A percentile compares a stretch with the other conserved stretches of the same genome.
These are phyloP conservation scores for Podila horticola DNA, from an alignment of 192 early-diverging fungal species.

Conservation along the genomic window DNA sequence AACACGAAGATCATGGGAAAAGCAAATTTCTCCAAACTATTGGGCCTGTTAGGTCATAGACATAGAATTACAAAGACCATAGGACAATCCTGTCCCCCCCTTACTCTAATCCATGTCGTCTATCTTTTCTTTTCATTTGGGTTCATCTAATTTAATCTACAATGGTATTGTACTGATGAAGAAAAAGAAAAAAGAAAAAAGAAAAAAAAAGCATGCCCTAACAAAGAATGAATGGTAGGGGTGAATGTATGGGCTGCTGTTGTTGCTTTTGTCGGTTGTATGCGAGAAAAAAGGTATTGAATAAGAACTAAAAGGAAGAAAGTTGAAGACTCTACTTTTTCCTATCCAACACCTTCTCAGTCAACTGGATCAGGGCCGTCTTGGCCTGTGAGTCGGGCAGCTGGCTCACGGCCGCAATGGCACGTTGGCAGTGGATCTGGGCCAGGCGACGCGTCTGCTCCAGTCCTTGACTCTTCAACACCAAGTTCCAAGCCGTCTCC, in stretches of 20 bases:
- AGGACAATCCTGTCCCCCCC: no score
- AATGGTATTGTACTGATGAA: neutral
- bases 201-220: neutral
- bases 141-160: neutral
- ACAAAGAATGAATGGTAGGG: neutral
- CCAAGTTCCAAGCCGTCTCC: conserved; percentile 77
- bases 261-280: neutral
- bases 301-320: neutral
- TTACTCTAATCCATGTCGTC: no score
- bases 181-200: conserved; percentile 2
- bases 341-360: conserved; percentile 83
- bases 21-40: no score
- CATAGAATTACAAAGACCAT: no score
- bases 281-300: neutral
- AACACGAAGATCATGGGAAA: no score
- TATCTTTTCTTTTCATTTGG: no score
- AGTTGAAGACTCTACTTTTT: conserved; percentile 65
- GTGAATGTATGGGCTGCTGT: no score
- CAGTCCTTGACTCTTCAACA: conserved; percentile 83
- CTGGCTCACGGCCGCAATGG: conserved; percentile 71
- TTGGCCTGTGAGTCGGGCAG: conserved; percentile 81
- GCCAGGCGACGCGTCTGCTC: conserved; percentile 81
- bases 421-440: conserved; percentile 76
- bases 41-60: no score
- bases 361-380: conserved; percentile 81